Conservation (phyloP, 345 rosid species). For the Rubroshorea leprosula region DNA sequence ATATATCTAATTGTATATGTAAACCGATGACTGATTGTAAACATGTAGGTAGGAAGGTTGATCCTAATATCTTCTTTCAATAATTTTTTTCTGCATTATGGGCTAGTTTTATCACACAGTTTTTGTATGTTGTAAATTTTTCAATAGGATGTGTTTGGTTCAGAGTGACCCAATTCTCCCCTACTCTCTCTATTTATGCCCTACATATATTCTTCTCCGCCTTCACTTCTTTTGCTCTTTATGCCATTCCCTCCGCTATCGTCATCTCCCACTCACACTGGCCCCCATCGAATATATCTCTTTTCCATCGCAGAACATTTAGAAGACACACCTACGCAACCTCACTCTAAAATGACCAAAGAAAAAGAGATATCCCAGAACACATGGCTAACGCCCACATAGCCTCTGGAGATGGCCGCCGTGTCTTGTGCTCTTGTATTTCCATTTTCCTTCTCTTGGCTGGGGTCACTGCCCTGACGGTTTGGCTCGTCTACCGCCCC, state of each 20-base stretch:
- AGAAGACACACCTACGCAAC: neutral
- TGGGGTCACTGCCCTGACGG: conserved; percentile 40
- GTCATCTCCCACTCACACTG: neutral
- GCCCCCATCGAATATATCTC: neutral
- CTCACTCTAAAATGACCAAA: neutral
- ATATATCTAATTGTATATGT: conserved; percentile 7
- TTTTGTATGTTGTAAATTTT: neutral
- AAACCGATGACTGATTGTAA: conserved; percentile 9
- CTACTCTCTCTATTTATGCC: conserved; percentile 17
- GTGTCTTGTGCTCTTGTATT: conserved; percentile 20
- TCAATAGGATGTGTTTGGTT: too few relatives aligned
- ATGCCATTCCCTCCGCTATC: neutral
- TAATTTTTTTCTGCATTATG: too few relatives aligned
- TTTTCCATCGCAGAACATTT: conserved; percentile 3
- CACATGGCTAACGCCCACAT: neutral
- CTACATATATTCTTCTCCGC: conserved; percentile 12
- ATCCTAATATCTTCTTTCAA: neutral
- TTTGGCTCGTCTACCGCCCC: conserved; percentile 85
- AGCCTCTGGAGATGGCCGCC: conserved; percentile 1
- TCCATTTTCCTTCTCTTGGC: conserved; percentile 49
- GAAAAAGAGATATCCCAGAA: neutral
- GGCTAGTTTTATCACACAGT: neutral
- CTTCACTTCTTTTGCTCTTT: neutral
- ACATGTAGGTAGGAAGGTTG: conserved; percentile 13
- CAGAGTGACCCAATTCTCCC: too few relatives aligned